Evolutionary conservation across 345 rosid species (phyloP).

Genomic region (Rhizophora apiculata): DNA sequence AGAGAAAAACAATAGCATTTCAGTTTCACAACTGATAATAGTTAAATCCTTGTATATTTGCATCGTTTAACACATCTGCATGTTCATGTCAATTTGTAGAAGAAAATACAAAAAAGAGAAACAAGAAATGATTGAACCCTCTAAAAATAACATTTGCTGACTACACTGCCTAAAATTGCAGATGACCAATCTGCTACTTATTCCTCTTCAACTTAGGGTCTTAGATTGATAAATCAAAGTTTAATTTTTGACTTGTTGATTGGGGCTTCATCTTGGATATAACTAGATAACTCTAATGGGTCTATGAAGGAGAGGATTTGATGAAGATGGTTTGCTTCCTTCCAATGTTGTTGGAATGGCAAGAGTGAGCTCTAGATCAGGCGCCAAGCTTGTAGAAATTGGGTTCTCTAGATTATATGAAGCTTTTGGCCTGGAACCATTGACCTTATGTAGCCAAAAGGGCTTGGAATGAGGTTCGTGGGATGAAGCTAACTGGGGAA

Average conservation of each 20-base stretch:
- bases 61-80: not conserved
- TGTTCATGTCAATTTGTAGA: not conserved
- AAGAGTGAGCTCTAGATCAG: slow-evolving; percentile 53
- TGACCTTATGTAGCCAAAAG: slow-evolving; percentile 5
- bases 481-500: slow-evolving; percentile 1
- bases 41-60: not conserved
- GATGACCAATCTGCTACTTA: not conserved
- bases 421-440: slow-evolving; percentile 13
- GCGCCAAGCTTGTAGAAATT: slow-evolving; percentile 10
- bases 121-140: not conserved
- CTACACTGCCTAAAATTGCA: not conserved
- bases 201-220: no score
- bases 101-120: not conserved
- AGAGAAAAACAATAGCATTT: no score
- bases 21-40: no score
- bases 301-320: slow-evolving; percentile 28
- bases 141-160: not conserved
- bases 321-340: slow-evolving; percentile 21
- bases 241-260: no score
- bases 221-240: no score
- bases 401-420: slow-evolving; percentile 15
- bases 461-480: not conserved
- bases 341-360: slow-evolving; percentile 39
- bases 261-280: not conserved
- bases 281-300: slow-evolving; percentile 40